Evolutionary conservation across 805 yeast species (phyloP).

Genomic region (Candida ipomoeae): DNA sequence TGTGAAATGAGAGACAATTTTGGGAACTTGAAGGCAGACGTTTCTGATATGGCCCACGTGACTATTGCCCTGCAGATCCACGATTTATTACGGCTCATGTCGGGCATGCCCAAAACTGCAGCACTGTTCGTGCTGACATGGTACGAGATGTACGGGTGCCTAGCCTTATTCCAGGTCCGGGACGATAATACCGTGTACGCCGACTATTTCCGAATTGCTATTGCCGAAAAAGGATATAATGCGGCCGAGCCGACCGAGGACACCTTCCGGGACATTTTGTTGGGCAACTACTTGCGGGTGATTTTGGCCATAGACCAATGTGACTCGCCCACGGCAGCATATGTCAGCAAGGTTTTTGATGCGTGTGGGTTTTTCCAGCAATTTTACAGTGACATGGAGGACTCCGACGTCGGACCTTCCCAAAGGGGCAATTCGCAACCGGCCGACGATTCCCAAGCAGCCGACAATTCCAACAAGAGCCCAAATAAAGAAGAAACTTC

Average conservation of each 20-base stretch:
- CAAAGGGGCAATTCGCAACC: too few relatives aligned
- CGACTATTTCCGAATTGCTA: slow-evolving; percentile 32
- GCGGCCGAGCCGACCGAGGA: slow-evolving; percentile 17
- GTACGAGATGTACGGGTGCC: slow-evolving; percentile 62
- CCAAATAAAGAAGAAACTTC: too few relatives aligned
- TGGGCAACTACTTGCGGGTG: slow-evolving; percentile 53
- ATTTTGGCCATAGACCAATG: slow-evolving; percentile 55
- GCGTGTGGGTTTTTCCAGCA: slow-evolving; percentile 53
- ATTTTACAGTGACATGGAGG: slow-evolving; percentile 25
- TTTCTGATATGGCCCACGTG: slow-evolving; percentile 22
- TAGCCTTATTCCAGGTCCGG: slow-evolving; percentile 54
- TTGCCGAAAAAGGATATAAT: slow-evolving; percentile 24
- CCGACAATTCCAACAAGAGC: too few relatives aligned
- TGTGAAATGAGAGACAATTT: slow-evolving; percentile 48
- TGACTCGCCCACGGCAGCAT: slow-evolving; percentile 62
- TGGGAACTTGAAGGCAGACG: slow-evolving; percentile 21
- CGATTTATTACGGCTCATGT: slow-evolving; percentile 41
- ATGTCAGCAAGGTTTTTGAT: slow-evolving; percentile 57
- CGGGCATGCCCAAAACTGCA: slow-evolving; percentile 50
- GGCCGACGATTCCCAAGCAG: too few relatives aligned
- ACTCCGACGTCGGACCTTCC: neutral
- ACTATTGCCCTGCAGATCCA: slow-evolving; percentile 34
- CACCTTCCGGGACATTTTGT: slow-evolving; percentile 52
- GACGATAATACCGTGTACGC: slow-evolving; percentile 36
- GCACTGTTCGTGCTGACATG: slow-evolving; percentile 51